phyloP scores from a whole-genome alignment of 495 filamentous ascomycete genomes.

The Venustampulla echinocandica region DNA sequence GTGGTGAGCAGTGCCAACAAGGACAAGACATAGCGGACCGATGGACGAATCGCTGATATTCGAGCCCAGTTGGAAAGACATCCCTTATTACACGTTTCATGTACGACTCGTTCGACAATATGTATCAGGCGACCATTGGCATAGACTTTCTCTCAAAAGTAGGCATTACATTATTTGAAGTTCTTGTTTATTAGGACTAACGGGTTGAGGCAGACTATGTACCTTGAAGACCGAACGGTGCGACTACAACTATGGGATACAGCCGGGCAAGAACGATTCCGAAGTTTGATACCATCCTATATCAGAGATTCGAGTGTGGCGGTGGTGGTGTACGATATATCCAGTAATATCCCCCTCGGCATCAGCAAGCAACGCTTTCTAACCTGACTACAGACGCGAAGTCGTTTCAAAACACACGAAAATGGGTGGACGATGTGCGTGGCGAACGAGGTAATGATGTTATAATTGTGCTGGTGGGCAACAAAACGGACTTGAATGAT shows the following conservation, averaged over 20 bases:
- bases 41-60: conserved; percentile 4
- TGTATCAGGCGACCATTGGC: conserved; percentile 98
- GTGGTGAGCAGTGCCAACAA: conserved; percentile 59
- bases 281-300: conserved; percentile 93
- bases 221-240: conserved; percentile 96
- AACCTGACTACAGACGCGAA: conserved; percentile 52
- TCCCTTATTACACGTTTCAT: conserved; percentile 98
- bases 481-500: conserved; percentile 97
- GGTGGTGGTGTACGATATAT: conserved; percentile 97
- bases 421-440: conserved; percentile 98
- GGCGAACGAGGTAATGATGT: conserved; percentile 96
- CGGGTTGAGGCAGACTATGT: conserved; percentile 69
- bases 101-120: conserved; percentile 99
- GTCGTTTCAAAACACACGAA: conserved; percentile 93
- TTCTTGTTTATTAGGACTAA: conserved; percentile 13
- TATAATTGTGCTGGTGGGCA: conserved; percentile 95
- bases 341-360: conserved; percentile 40
- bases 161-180: conserved; percentile 12
- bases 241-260: conserved; percentile 98
- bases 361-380: not conserved
- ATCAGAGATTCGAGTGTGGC: conserved; percentile 96
- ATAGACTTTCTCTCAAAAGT: conserved; percentile 99
- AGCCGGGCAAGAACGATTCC: conserved; percentile 93
- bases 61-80: conserved; percentile 78
- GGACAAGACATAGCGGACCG: too few relatives aligned